These are phyloP conservation scores for Clonostachys solani DNA, from an alignment of 2,329 filamentous ascomycete species.

Conservation along the genomic window DNA sequence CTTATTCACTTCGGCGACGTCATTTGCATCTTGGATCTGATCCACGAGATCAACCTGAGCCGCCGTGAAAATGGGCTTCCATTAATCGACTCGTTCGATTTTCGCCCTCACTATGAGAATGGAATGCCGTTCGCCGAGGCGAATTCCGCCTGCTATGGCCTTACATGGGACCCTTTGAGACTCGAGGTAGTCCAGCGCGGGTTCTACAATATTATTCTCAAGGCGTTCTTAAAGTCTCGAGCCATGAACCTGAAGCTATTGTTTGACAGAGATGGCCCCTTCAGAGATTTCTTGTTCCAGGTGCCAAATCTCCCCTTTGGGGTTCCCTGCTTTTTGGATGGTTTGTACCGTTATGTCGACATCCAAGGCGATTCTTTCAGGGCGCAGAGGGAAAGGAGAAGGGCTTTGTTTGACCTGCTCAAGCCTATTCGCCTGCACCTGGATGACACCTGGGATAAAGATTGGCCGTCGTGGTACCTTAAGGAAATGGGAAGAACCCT, in stretches of 20 bases:
- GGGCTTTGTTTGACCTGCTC: constrained; percentile 21
- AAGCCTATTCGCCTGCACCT: constrained; percentile 21
- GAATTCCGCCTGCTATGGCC: constrained; percentile 15
- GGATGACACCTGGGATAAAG: constrained; percentile 6
- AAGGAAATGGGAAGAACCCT: constrained; percentile 13
- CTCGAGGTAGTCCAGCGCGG: constrained; percentile 23
- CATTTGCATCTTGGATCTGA: constrained; percentile 23
- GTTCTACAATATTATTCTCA: constrained; percentile 22
- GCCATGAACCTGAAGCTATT: constrained; percentile 19
- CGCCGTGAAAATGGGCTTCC: constrained; percentile 7
- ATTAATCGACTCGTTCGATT: constrained; percentile 20
- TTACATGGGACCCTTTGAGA: constrained; percentile 15
- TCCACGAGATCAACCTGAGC: constrained; percentile 23
- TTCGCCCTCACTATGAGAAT: constrained; percentile 22
- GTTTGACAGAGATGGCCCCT: constrained; percentile 20
- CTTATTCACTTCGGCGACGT: constrained; percentile 29
- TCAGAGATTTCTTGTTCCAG: constrained; percentile 18
- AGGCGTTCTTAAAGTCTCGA: constrained; percentile 24
- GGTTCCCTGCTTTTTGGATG: constrained; percentile 23
- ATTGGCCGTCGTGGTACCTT: constrained; percentile 16
- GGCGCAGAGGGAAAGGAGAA: constrained; percentile 5
- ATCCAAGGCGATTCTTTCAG: constrained; percentile 1
- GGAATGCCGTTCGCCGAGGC: constrained; percentile 8
- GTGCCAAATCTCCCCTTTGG: constrained; percentile 20
- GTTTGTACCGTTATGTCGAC: constrained; percentile 19